phyloP scores from a whole-genome alignment of 768 basidiomycete genomes.

The Mycena albidolilacea region DNA sequence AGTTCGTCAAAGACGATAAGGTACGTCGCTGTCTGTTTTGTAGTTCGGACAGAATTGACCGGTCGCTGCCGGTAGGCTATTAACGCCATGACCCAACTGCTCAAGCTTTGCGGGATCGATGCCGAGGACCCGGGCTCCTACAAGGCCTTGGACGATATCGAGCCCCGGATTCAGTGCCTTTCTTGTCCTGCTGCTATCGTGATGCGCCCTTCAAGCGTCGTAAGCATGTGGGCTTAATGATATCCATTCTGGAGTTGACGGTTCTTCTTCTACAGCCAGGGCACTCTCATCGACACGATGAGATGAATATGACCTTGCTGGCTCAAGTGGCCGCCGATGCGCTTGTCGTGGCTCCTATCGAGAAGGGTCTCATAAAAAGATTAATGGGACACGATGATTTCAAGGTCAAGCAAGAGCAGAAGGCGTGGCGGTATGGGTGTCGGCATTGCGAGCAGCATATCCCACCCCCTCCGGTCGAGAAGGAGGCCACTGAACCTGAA shows the following conservation, averaged over 20 bases:
- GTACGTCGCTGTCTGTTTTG: conserved; percentile 48
- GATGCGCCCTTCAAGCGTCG: conserved; percentile 64
- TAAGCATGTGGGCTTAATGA: conserved; percentile 45
- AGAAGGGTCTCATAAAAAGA: conserved; percentile 41
- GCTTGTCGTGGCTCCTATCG: conserved; percentile 41
- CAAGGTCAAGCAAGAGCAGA: conserved; percentile 48
- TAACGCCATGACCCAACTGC: conserved; percentile 55
- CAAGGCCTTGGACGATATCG: conserved; percentile 43
- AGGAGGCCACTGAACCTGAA: conserved; percentile 14
- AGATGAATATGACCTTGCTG: conserved; percentile 59
- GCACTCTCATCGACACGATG: conserved; percentile 76
- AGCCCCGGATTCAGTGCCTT: conserved; percentile 58
- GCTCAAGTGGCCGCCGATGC: conserved; percentile 38
- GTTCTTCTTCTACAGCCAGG: conserved; percentile 57
- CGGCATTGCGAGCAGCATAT: conserved; percentile 59
- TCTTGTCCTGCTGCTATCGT: conserved; percentile 66
- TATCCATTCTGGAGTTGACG: background rate
- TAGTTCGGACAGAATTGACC: background rate
- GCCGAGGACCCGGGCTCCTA: conserved; percentile 48
- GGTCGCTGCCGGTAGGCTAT: conserved; percentile 59
- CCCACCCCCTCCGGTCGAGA: conserved; percentile 12
- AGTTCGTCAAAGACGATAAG: conserved; percentile 74
- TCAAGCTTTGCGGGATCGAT: conserved; percentile 49
- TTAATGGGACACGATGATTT: conserved; percentile 38
- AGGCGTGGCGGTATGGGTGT: conserved; percentile 63